Evolutionary conservation across 2,329 filamentous ascomycete genomes (phyloP).

Genomic region (Aspergillus floridensis): DNA sequence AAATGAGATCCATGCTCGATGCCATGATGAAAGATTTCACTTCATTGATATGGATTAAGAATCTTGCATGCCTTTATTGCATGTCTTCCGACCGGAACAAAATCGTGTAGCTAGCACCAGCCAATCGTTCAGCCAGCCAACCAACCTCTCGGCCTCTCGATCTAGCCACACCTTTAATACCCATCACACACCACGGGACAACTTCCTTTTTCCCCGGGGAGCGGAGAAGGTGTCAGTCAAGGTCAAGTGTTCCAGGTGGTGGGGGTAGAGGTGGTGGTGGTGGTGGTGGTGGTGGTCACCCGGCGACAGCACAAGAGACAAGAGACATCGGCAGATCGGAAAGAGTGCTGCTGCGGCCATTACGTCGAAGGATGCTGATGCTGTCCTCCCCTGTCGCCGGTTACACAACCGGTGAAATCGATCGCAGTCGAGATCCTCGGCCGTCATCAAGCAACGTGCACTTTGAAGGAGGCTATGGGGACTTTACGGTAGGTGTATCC

Average conservation of each 20-base stretch:
- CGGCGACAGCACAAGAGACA: neutral
- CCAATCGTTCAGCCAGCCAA: neutral
- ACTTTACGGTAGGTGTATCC: too few species aligned
- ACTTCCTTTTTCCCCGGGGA: neutral
- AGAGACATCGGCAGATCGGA: too few species aligned
- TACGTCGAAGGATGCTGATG: neutral
- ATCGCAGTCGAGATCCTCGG: slow-evolving; percentile 4
- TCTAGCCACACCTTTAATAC: neutral
- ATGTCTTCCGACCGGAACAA: neutral
- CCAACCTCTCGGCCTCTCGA: neutral
- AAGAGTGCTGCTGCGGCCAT: neutral
- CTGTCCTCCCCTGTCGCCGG: neutral
- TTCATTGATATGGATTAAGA: neutral
- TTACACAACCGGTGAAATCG: slow-evolving; percentile 1
- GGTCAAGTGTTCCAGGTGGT: too few species aligned
- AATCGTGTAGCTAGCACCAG: neutral
- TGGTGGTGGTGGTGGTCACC: neutral
- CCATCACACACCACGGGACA: neutral
- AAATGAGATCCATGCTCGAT: too few species aligned
- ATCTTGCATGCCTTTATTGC: neutral
- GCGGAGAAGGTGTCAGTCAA: neutral
- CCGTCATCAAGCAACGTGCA: too few species aligned
- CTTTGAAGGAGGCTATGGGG: too few species aligned
- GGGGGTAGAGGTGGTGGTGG: neutral
- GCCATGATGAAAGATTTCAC: too few species aligned